Base-by-base conservation (phyloP, 2,329 filamentous ascomycete genomes). In the Aspergillus brunneoviolaceus region DNA sequence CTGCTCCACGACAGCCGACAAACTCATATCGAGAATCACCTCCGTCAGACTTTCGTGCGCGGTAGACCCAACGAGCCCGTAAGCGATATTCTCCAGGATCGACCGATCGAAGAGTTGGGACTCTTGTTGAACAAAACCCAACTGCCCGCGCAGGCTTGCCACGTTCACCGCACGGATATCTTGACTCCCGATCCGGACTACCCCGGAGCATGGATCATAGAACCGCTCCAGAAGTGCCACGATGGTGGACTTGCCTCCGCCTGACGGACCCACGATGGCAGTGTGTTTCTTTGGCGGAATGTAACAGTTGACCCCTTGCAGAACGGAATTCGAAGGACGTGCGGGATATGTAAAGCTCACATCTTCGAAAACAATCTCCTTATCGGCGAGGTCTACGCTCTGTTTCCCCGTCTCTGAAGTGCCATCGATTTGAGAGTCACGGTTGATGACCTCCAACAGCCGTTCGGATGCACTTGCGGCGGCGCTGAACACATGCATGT, bases 31-130 rank as follows among this genome's bases (percentile, higher is more conserved):
- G 59, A 0, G 70, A 65, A 42, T 72, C 68, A 50, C 66, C 71
- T 0, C 70, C 72, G 57, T 85, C 31, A 35, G 9, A 35, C 10
- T 4, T 4, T 35, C 31, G 31, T 35, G 31, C 9, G 7, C 31
- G 3, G 31, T 2, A 7, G 31, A 35, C 31, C 31, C 66, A 71
- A 80, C 72, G 12, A 84, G 70, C 1, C 82, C 82, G 49, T 80
- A 72, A 1, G 79, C 79, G 54, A 97, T 95, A 74, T 96, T 96
- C 51, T 90, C 85, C 70, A 84, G 90, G 64, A 96, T 93, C 0
- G 90, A 91, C 0, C 89, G 91, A 57, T 87, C 87, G 71, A 96
- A 96, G 0, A 96, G 82, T 0, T 89, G 88, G 0, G 92, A 91
- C 70, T 97, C 93, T 72, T 96, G 67, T 58, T 74, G 69, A 2